These are phyloP conservation scores for Niveomyces coronatus DNA, from an alignment of 2,329 filamentous ascomycete species.

Conservation along the genomic window DNA sequence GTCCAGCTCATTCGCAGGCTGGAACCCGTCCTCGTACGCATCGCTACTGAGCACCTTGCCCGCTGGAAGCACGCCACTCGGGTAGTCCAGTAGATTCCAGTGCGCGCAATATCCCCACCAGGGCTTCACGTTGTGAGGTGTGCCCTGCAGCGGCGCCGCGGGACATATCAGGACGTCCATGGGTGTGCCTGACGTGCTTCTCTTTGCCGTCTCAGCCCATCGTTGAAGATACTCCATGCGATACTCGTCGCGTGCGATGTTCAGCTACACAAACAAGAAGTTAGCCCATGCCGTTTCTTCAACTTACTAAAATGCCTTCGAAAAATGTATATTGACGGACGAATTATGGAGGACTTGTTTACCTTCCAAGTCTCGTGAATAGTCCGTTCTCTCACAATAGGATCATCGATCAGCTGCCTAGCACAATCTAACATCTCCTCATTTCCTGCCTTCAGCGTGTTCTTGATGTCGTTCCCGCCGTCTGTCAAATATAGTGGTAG, in stretches of 20 bases:
- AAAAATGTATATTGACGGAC: too few species aligned
- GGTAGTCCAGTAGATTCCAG: conserved; percentile 59
- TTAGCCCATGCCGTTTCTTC: not conserved
- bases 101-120: conserved; percentile 54
- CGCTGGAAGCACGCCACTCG: conserved; percentile 22
- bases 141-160: conserved; percentile 35
- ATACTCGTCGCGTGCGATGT: conserved; percentile 22
- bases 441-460: conserved; percentile 35
- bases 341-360: too few species aligned
- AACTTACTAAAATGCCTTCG: too few species aligned
- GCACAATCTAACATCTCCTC: conserved; percentile 46
- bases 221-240: conserved; percentile 17
- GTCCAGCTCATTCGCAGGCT: conserved; percentile 12
- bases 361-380: conserved; percentile 23
- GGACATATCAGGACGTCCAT: conserved; percentile 51
- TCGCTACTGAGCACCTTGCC: conserved; percentile 11
- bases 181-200: not conserved
- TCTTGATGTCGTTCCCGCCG: conserved; percentile 37
- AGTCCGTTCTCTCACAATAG: conserved; percentile 26
- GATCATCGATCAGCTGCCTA: conserved; percentile 43
- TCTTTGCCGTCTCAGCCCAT: conserved; percentile 19
- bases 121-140: conserved; percentile 22
- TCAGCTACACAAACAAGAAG: conserved; percentile 9
- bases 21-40: conserved; percentile 10
- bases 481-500: conserved; percentile 42